These are phyloP conservation scores for Rheum nobile DNA, from an alignment of 148 eudicot genomes.

Conservation along the genomic window DNA sequence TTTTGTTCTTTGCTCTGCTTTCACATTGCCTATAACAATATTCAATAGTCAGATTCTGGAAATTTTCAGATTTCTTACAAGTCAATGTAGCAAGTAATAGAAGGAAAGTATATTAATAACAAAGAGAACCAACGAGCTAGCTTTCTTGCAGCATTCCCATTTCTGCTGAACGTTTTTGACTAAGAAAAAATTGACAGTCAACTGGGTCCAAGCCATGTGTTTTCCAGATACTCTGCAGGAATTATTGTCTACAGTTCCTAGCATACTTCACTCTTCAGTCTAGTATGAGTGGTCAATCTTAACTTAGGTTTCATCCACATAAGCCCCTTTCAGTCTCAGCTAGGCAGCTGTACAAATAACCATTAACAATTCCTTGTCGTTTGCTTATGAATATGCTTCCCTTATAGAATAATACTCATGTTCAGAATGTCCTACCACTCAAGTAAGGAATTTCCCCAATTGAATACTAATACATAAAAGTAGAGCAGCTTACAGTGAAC, in stretches of 20 bases:
- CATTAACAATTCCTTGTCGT: neutral
- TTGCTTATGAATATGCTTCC: neutral
- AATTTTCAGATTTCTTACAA: neutral
- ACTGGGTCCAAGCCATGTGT: neutral
- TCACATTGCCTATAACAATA: neutral
- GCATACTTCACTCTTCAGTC: neutral
- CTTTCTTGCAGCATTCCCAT: neutral
- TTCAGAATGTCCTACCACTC: neutral
- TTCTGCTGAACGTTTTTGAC: neutral
- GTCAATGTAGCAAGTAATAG: neutral
- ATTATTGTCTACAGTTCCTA: neutral
- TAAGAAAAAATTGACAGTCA: neutral
- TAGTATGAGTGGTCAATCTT: neutral
- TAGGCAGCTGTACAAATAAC: neutral
- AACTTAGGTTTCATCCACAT: neutral
- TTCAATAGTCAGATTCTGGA: neutral
- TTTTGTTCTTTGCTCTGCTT: neutral
- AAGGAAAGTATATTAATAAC: neutral
- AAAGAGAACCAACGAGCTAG: neutral
- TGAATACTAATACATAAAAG: neutral
- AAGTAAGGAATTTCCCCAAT: neutral
- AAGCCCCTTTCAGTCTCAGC: neutral
- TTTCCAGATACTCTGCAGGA: neutral
- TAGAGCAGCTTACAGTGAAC: constrained; percentile 61
- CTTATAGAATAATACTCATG: neutral